These are phyloP conservation scores for Candida peoriensis DNA, from an alignment of 805 yeast species.

Conservation along the genomic window DNA sequence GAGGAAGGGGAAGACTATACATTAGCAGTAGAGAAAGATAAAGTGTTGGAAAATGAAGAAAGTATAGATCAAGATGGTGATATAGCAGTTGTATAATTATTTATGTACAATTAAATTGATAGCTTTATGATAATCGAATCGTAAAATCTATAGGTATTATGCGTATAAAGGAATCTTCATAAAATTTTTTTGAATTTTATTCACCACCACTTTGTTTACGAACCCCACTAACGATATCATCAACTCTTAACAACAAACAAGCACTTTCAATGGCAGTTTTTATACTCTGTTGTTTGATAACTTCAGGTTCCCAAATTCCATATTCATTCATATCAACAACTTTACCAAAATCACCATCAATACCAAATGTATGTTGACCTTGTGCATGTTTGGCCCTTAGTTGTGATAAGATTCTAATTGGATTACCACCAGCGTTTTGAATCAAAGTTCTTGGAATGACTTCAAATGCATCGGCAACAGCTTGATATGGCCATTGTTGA, in stretches of 20 bases:
- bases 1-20: constrained; percentile 6
- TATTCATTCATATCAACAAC: constrained; percentile 92
- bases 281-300: constrained; percentile 91
- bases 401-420: constrained; percentile 83
- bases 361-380: constrained; percentile 81
- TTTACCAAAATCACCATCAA: constrained; percentile 93
- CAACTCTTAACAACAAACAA: constrained; percentile 88
- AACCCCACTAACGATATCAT: constrained; percentile 95
- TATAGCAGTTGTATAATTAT: neutral
- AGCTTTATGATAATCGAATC: constrained; percentile 2
- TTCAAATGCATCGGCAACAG: constrained; percentile 98
- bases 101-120: neutral
- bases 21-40: constrained; percentile 8
- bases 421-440: constrained; percentile 97
- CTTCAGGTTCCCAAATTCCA: constrained; percentile 99
- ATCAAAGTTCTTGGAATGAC: constrained; percentile 96
- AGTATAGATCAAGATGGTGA: constrained; percentile 6
- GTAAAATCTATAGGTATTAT: neutral
- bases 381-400: constrained; percentile 95
- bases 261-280: constrained; percentile 99
- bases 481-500: constrained; percentile 98
- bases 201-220: constrained; percentile 37
- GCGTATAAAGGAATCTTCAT: neutral
- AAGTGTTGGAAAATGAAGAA: constrained; percentile 6
- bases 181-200: neutral